Evolutionary conservation across 495 filamentous ascomycete species (phyloP).

Genomic region (Margaritispora aquatica): DNA sequence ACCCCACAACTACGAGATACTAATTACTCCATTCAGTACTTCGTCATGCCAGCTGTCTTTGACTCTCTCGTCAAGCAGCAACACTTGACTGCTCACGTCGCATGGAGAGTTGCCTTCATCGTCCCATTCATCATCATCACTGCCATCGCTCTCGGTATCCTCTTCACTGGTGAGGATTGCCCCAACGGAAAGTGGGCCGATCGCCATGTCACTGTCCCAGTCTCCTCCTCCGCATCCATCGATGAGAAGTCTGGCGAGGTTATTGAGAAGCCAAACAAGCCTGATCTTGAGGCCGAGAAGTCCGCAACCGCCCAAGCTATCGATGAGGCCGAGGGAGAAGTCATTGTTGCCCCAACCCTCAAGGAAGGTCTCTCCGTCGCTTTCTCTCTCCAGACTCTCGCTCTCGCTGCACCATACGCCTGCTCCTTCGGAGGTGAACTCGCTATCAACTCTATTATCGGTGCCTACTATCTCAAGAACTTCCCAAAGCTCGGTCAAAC

Average conservation of each 20-base stretch:
- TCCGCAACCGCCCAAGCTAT: slow-evolving; percentile 28
- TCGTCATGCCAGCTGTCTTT: slow-evolving; percentile 90
- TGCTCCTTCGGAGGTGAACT: slow-evolving; percentile 84
- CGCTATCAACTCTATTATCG: slow-evolving; percentile 76
- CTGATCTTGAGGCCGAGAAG: slow-evolving; percentile 20
- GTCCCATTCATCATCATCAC: slow-evolving; percentile 76
- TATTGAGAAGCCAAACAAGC: slow-evolving; percentile 27
- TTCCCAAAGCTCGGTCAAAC: slow-evolving; percentile 73
- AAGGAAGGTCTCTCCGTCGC: slow-evolving; percentile 51
- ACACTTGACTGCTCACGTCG: slow-evolving; percentile 56
- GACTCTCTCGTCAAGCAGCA: slow-evolving; percentile 60
- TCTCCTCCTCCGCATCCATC: slow-evolving; percentile 5
- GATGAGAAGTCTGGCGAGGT: neutral
- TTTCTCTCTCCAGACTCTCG: slow-evolving; percentile 59
- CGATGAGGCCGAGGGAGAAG: slow-evolving; percentile 51
- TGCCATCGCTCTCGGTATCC: slow-evolving; percentile 53
- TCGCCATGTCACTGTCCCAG: slow-evolving; percentile 29
- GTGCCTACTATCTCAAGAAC: slow-evolving; percentile 70
- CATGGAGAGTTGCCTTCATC: slow-evolving; percentile 80
- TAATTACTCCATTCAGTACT: slow-evolving; percentile 30
- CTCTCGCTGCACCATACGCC: slow-evolving; percentile 63
- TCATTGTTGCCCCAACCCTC: slow-evolving; percentile 61
- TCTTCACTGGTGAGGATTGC: slow-evolving; percentile 71
- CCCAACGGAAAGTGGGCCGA: slow-evolving; percentile 71
- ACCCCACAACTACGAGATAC: slow-evolving; percentile 25